phyloP scores from a whole-genome alignment of 2,329 filamentous ascomycete genomes.

The Cryphonectria parasitica region DNA sequence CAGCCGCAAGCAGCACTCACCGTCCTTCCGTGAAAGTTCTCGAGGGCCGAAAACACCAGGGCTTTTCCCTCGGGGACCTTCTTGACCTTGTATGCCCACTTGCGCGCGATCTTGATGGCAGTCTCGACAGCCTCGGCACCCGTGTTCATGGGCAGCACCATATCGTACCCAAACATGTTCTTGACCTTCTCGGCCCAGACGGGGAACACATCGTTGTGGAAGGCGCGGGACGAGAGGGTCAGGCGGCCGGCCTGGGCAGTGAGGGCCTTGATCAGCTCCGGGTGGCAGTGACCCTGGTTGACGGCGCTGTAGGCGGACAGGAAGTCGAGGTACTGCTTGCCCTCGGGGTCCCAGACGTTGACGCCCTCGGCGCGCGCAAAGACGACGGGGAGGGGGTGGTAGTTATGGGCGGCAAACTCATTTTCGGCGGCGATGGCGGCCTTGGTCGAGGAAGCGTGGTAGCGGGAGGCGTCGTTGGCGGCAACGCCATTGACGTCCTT shows the following conservation, averaged over 20 bases:
- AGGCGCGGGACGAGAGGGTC: conserved; percentile 91
- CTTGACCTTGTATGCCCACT: conserved; percentile 98
- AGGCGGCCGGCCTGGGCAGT: conserved; percentile 86
- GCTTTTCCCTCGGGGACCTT: conserved; percentile 84
- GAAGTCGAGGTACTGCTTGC: conserved; percentile 94
- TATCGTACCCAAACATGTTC: conserved; percentile 89
- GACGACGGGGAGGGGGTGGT: conserved; percentile 94
- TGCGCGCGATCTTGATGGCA: conserved; percentile 91
- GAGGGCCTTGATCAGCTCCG: conserved; percentile 88
- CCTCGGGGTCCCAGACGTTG: conserved; percentile 96
- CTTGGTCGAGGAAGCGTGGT: conserved; percentile 78
- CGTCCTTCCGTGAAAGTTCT: conserved; percentile 97
- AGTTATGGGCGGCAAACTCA: conserved; percentile 94
- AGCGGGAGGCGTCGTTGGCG: conserved; percentile 48
- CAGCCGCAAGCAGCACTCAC: conserved; percentile 54
- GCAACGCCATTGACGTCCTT: conserved; percentile 48
- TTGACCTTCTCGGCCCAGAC: conserved; percentile 93
- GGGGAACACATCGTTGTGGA: conserved; percentile 98
- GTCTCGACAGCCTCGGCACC: conserved; percentile 96
- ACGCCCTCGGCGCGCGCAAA: conserved; percentile 84
- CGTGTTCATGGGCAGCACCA: conserved; percentile 98
- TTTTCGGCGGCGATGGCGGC: conserved; percentile 81
- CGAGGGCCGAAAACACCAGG: conserved; percentile 78
- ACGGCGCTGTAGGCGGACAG: conserved; percentile 97
- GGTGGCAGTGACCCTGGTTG: conserved; percentile 98